phyloP scores from a whole-genome alignment of 2,329 filamentous ascomycete species.

The Xylaria sp. region DNA sequence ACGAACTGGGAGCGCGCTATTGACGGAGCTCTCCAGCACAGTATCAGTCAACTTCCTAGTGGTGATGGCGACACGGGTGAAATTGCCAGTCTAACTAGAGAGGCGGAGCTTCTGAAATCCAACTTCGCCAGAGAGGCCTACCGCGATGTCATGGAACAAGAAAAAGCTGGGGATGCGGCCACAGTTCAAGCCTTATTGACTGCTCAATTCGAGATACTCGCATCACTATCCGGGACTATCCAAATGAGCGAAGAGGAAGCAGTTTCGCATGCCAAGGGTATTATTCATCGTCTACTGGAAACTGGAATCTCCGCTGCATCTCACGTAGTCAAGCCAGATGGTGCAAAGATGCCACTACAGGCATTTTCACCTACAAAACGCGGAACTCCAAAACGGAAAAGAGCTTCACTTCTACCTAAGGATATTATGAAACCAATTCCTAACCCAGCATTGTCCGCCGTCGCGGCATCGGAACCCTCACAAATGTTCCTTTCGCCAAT shows the following conservation, averaged over 20 bases:
- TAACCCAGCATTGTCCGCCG: constrained; percentile 48
- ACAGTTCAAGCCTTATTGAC: constrained; percentile 83
- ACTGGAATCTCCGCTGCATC: constrained; percentile 75
- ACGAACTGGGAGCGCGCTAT: constrained; percentile 86
- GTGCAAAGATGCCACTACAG: constrained; percentile 65
- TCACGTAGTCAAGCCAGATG: constrained; percentile 90
- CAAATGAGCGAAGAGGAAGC: constrained; percentile 84
- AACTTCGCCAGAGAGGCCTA: constrained; percentile 83
- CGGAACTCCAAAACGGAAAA: constrained; percentile 80
- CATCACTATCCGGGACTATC: constrained; percentile 81
- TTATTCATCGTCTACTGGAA: constrained; percentile 79
- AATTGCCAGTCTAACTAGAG: constrained; percentile 73
- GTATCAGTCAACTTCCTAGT: constrained; percentile 76
- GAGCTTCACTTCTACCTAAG: constrained; percentile 47
- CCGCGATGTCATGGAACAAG: constrained; percentile 78
- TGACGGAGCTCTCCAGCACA: constrained; percentile 86
- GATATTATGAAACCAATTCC: constrained; percentile 51
- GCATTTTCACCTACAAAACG: constrained; percentile 72
- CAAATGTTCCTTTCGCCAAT: constrained; percentile 65
- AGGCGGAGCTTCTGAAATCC: constrained; percentile 84
- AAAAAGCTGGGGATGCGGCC: constrained; percentile 78
- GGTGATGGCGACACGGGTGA: constrained; percentile 75
- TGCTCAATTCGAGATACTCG: constrained; percentile 89
- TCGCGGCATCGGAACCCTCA: constrained; percentile 34
- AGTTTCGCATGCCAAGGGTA: constrained; percentile 75